Conservation (phyloP, 768 basidiomycete genomes). For the Podaxis sp. region DNA sequence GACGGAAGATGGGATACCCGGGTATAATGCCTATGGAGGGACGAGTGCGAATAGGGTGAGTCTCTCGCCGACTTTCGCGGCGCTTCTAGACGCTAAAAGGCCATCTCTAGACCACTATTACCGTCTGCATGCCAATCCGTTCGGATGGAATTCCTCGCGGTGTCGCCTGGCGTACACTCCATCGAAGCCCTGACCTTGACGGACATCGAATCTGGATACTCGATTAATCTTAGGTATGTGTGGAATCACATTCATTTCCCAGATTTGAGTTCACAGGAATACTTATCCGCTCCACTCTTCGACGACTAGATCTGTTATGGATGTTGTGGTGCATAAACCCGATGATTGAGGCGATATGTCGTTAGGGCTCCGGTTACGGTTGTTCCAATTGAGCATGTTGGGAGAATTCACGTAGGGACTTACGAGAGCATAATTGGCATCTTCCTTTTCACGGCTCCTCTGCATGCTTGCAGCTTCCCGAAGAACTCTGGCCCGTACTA, state of each 20-base stretch:
- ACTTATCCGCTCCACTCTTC: background rate
- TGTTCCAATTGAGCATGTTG: no score
- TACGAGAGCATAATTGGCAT: background rate
- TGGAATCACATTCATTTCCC: background rate
- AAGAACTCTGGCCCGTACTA: background rate
- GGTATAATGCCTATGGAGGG: constrained; percentile 78
- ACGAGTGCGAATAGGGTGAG: constrained; percentile 77
- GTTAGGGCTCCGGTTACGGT: background rate
- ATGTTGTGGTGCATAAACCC: constrained; percentile 69
- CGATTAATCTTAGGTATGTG: constrained; percentile 70
- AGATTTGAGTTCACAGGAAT: constrained; percentile 5
- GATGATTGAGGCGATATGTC: constrained; percentile 20
- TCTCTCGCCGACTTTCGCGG: constrained; percentile 14
- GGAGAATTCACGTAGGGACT: no score
- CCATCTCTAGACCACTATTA: constrained; percentile 58
- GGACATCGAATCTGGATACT: constrained; percentile 70
- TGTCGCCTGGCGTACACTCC: constrained; percentile 76
- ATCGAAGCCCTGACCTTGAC: constrained; percentile 71
- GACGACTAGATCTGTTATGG: constrained; percentile 61
- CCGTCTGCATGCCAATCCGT: constrained; percentile 85
- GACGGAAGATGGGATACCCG: constrained; percentile 42
- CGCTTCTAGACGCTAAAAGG: background rate
- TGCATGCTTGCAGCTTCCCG: background rate
- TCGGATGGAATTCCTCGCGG: constrained; percentile 80
- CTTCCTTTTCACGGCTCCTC: background rate